phyloP scores from a whole-genome alignment of 164 flowering plant species.

The Magnolia kwangsiensis region DNA sequence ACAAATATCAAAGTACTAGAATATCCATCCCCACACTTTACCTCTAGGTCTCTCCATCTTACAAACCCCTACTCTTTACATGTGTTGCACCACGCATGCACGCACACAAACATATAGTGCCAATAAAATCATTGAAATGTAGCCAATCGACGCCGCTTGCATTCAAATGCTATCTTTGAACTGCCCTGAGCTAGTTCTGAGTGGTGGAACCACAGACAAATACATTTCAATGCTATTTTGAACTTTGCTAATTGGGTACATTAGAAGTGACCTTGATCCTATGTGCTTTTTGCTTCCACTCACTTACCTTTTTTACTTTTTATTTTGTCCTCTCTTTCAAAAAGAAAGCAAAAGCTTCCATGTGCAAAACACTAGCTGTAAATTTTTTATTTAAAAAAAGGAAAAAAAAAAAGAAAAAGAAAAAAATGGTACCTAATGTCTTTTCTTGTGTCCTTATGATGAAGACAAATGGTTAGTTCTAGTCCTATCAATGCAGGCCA shows the following conservation, averaged over 20 bases:
- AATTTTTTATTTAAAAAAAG: not conserved
- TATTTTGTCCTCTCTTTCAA: not conserved
- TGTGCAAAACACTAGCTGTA: not conserved
- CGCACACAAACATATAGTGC: no score
- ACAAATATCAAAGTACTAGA: no score
- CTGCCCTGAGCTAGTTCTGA: not conserved
- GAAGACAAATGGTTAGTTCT: not conserved
- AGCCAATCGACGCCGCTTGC: no score
- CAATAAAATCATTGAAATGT: no score
- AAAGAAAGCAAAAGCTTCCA: not conserved
- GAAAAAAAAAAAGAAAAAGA: no score
- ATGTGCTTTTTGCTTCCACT: not conserved
- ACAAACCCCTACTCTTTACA: no score
- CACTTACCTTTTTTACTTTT: not conserved
- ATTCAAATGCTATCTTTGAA: not conserved
- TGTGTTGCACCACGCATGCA: no score
- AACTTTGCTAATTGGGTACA: no score
- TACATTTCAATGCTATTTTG: no score
- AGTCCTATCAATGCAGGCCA: conserved; percentile 1
- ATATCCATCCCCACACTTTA: no score
- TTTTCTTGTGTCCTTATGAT: not conserved
- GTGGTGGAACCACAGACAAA: no score
- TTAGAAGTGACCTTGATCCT: not conserved
- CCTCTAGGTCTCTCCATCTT: no score
- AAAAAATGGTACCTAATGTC: not conserved